Evolutionary conservation across 140 eudicot genomes (phyloP), one percentile per base, ranked within the genome.

Genomic region (Cichorium intybus): DNA sequence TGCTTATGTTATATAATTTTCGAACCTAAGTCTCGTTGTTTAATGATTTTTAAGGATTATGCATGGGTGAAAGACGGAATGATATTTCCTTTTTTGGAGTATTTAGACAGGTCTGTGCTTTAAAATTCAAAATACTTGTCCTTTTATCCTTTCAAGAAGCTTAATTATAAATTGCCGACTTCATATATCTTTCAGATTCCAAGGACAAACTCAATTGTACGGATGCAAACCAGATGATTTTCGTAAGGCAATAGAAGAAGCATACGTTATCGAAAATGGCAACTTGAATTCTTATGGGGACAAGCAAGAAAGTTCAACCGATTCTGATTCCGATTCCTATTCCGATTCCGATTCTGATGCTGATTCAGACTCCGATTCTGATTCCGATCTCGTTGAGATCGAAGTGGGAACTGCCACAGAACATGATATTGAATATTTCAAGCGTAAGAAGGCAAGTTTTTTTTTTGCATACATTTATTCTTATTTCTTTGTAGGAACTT

Each of bases 41-140:
- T n/a, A n/a, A n/a, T 49, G 51, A 39, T 76, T 50, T 17, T 43
- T 67, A 79, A 93, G 99, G 99, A 93, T 70, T 93, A 93, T 74
- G 92, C 87, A 46, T 93, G 99, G 99, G 85, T 93, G 52, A 93
- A 84, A 70, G 86, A 85, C 37, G 97, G 95, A 60, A 84, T 86
- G 97, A 68, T 89, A 12, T 93, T 81, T 62, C 99, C 99, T 0
- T 93, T 93, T 63, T 63, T 64, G 60, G 88, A 93, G 75, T 89
- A 82, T 71, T 72, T 78, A 79, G 88, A 80, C 53, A 82, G 95
- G 99, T 93, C 47, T 58, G 81, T 70, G 52, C 22, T 27, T 67
- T 18, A 43, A 57, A n/a, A n/a, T n/a, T n/a, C n/a, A n/a, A n/a
- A n/a, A 37, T n/a, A 29, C 16, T 52, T 70, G 31, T 63, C 39